Base-by-base conservation (phyloP, 2,329 filamentous ascomycete genomes). In the Trichophyton verrucosum region DNA sequence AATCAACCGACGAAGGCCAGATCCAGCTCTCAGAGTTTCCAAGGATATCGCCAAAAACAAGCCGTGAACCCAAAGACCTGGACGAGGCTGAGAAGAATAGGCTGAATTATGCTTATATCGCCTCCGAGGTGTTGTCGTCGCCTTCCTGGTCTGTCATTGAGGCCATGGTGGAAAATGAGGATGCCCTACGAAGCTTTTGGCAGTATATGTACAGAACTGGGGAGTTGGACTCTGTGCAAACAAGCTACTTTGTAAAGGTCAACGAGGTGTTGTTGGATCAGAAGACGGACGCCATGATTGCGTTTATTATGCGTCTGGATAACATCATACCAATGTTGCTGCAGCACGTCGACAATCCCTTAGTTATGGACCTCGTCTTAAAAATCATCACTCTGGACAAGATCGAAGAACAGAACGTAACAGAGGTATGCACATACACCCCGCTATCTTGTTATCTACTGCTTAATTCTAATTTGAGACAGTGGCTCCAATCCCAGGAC, bases 331-430 rank as follows among this genome's bases (percentile, higher is more conserved):
- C 88, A 11, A 86, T 91, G 65, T 87, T 99, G 77, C 81, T 99
- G 61, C 87, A 88, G 68, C 94, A 99, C 73, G 90, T 99, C 38
- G 94, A 99, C 72, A 96, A 90, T 67, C 92, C 94, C 0, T 95
- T 96, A 87, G 86, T 99, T 44, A 99, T 99, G 94, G 94, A 99
- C 72, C 79, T 99, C 20, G 77, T 99, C 58, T 80, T 99, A 65
- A 97, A 97, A 75, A 96, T 97, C 62, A 96, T 99, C 69, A 96
- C 90, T 67, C 79, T 99, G 62, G 94, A 99, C 73, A 92, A 95
- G 70, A 88, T 86, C 38, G 92, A 97, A 57, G 92, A 91, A 3
- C 87, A 91, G 71, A 94, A 92, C 59, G 90, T 96, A 68, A 91
- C 97, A 62, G 94, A 97, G 79, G 89, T 91, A 80, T 74, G 85